Conservation (phyloP, 495 filamentous ascomycete genomes). For the Neurospora sp. region DNA sequence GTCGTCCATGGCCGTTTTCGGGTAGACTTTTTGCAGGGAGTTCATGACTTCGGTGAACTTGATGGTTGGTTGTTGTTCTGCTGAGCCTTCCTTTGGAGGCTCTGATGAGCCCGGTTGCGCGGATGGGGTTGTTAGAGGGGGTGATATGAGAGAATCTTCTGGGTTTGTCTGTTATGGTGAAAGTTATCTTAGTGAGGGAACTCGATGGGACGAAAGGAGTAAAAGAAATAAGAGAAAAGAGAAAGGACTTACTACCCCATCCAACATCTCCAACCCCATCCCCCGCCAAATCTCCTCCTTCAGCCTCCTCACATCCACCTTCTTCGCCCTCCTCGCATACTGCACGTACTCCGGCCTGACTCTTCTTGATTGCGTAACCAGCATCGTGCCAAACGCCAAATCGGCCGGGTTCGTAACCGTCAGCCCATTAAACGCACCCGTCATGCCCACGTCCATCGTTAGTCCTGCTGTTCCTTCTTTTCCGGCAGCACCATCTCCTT, state of each 20-base stretch:
- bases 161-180: background rate
- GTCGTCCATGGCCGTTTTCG: conserved; percentile 72
- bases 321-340: conserved; percentile 93
- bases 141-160: background rate
- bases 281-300: conserved; percentile 96
- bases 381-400: conserved; percentile 76
- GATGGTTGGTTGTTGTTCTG: conserved; percentile 19
- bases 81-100: background rate
- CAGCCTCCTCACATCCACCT: conserved; percentile 90
- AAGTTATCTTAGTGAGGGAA: background rate
- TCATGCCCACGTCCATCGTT: conserved; percentile 31
- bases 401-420: conserved; percentile 41
- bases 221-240: conserved; percentile 9
- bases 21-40: conserved; percentile 74
- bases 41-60: conserved; percentile 91
- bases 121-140: conserved; percentile 23
- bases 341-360: conserved; percentile 90
- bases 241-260: conserved; percentile 24
- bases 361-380: conserved; percentile 80
- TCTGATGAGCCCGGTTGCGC: background rate
- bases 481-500: conserved; percentile 13
- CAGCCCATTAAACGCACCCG: conserved; percentile 36
- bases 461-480: conserved; percentile 11
- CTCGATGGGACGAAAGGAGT: background rate
- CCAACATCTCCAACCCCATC: conserved; percentile 52